Evolutionary conservation across 2,329 filamentous ascomycete genomes (phyloP).

Genomic region (Capronia americana): DNA sequence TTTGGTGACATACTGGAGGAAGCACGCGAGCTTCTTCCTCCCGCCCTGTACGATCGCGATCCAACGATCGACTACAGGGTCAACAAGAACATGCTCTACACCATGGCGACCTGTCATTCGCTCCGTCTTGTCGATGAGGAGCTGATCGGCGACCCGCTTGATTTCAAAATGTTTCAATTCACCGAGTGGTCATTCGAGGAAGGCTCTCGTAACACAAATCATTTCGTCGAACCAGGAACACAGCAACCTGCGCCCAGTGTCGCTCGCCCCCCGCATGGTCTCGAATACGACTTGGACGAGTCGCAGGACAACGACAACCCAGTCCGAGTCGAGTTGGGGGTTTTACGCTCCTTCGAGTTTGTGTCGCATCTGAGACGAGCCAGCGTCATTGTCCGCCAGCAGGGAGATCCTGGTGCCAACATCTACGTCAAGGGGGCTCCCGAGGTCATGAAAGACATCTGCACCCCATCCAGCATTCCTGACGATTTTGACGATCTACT

Average conservation of each 20-base stretch:
- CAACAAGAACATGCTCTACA: constrained; percentile 78
- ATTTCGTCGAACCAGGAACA: constrained; percentile 73
- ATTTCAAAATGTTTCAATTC: constrained; percentile 98
- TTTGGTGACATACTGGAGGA: constrained; percentile 78
- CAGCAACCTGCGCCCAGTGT: constrained; percentile 81
- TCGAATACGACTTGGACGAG: constrained; percentile 64
- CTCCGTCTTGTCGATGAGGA: constrained; percentile 85
- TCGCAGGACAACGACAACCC: constrained; percentile 35
- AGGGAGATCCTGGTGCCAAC: constrained; percentile 81
- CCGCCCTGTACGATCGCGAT: constrained; percentile 62
- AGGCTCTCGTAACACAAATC: constrained; percentile 71
- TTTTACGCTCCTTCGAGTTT: constrained; percentile 91
- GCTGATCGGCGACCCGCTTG: constrained; percentile 88
- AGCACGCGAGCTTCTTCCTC: constrained; percentile 64
- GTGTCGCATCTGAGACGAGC: constrained; percentile 89
- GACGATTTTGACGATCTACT: constrained; percentile 88
- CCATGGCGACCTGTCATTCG: constrained; percentile 97
- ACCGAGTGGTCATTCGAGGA: constrained; percentile 93
- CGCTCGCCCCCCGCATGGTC: constrained; percentile 74
- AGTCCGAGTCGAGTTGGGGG: constrained; percentile 77
- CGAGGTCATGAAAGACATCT: constrained; percentile 95
- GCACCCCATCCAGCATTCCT: constrained; percentile 80
- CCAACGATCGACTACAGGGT: constrained; percentile 65
- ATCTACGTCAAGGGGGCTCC: constrained; percentile 96
- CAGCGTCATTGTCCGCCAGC: constrained; percentile 89